These are phyloP conservation scores for Triangularia setosa DNA, from an alignment of 2,329 filamentous ascomycete genomes.

Conservation along the genomic window DNA sequence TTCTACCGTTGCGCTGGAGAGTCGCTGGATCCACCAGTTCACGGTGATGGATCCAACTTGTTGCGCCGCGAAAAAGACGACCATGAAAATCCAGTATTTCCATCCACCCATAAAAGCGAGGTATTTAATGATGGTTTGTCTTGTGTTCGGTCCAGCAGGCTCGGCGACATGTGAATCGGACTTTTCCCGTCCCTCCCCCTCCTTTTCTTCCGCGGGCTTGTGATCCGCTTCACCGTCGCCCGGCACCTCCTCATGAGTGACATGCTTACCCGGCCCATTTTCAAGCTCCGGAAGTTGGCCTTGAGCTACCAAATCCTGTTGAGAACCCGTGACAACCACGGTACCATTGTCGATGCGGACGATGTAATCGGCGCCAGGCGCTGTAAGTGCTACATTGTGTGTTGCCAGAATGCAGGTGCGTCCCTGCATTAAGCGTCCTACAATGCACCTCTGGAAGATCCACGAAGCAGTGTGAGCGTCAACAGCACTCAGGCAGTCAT, in stretches of 20 bases:
- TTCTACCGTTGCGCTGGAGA: constrained; percentile 67
- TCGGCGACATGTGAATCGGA: constrained; percentile 42
- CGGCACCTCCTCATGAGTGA: constrained; percentile 44
- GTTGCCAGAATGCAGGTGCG: constrained; percentile 92
- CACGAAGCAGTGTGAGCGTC: constrained; percentile 96
- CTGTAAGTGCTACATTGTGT: constrained; percentile 81
- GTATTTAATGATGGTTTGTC: constrained; percentile 79
- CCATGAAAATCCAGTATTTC: constrained; percentile 84
- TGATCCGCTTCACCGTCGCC: constrained; percentile 37
- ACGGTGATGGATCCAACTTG: constrained; percentile 81
- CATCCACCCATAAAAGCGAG: constrained; percentile 83
- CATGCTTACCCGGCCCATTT: constrained; percentile 7
- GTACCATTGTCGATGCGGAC: constrained; percentile 84
- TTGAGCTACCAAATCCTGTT: constrained; percentile 72
- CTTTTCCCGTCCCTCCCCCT: not conserved
- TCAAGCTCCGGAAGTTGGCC: constrained; percentile 74
- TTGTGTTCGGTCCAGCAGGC: constrained; percentile 79
- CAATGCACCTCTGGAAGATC: constrained; percentile 90
- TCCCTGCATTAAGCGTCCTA: constrained; percentile 78
- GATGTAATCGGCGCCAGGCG: constrained; percentile 73
- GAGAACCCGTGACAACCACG: constrained; percentile 67
- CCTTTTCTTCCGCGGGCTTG: constrained; percentile 56
- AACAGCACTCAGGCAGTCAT: constrained; percentile 92
- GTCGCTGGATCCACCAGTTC: constrained; percentile 93
- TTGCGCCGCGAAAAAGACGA: constrained; percentile 71